phyloP scores from a whole-genome alignment of 2,329 filamentous ascomycete species.

The Aspergillus sp. region DNA sequence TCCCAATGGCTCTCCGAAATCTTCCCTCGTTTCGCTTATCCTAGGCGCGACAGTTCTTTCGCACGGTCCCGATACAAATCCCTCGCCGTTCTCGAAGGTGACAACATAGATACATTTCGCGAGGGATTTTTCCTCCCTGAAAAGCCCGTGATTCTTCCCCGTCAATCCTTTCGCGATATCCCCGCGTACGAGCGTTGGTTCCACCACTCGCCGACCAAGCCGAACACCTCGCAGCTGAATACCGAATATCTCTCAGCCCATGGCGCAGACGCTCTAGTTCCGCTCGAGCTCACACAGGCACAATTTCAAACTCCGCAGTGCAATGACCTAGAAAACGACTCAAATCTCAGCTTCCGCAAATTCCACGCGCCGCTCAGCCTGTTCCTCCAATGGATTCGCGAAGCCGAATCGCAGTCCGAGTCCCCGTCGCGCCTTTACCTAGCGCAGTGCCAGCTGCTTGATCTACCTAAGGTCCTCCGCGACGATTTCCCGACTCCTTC shows the following conservation, averaged over 20 bases:
- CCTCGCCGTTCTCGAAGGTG: conserved; percentile 32
- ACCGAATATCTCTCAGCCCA: conserved; percentile 44
- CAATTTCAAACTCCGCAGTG: not conserved
- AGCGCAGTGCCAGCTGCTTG: conserved; percentile 72
- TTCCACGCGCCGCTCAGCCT: conserved; percentile 57
- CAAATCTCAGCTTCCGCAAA: conserved; percentile 41
- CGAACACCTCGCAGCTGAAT: conserved; percentile 36
- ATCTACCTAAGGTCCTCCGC: conserved; percentile 64
- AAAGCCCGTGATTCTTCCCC: conserved; percentile 54
- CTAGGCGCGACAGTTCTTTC: not conserved
- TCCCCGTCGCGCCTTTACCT: conserved; percentile 65
- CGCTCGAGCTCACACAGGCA: conserved; percentile 56
- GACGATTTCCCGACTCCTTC: conserved; percentile 68
- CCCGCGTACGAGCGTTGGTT: conserved; percentile 65
- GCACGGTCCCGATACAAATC: conserved; percentile 20
- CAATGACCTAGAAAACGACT: not conserved
- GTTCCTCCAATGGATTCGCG: conserved; percentile 57
- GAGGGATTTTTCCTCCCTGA: conserved; percentile 54
- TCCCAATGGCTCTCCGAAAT: conserved; percentile 2
- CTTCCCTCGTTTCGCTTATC: not conserved
- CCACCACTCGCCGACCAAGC: conserved; percentile 34
- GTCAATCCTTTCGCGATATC: conserved; percentile 43
- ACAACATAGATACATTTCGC: conserved; percentile 50
- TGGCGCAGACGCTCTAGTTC: conserved; percentile 53
- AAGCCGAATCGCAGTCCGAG: conserved; percentile 24